Evolutionary conservation across 2,329 filamentous ascomycete species (phyloP), one percentile per base, ranked within the genome.

Genomic region (Neospermospora avenae): DNA sequence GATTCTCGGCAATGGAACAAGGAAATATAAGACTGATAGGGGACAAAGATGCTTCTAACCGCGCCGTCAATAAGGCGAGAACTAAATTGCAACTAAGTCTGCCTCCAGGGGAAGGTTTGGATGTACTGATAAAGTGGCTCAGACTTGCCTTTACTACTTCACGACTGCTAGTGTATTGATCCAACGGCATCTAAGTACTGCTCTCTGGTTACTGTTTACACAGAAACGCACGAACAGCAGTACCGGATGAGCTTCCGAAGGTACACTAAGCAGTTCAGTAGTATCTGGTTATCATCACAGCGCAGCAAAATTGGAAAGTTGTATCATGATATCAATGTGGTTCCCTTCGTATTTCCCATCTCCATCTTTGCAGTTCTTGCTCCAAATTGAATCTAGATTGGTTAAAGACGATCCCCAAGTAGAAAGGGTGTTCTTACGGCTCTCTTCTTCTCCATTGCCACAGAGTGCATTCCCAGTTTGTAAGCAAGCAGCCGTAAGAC

Each of bases 361-460:
- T 91, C 87, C 86, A 93, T 93, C 77, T 93, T 95, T 14, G 90
- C 90, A 3, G 90, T 93, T 66, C 89, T 80, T 3, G 90, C 85
- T 14, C 90, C 90, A 70, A 95, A 95, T 74, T 95, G 90, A 60
- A 93, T 92, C 85, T 88, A 64, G 46, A 49, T 22, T 37, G 58
- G 52, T 67, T 22, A 68, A 69, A 64, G 65, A 63, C n/a, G 18
- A n/a, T 25, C 37, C 34, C 18, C 4, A n/a, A 5, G 28, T 7
- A 13, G 46, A 16, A 51, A 25, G 37, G 28, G 34, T 24, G 18
- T n/a, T 78, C 87, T 72, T 77, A 92, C 89, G 18, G 93, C 93
- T 70, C 93, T 82, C 76, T 99, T 99, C 81, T 95, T 96, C 75
- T 98, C 93, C n/a, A 77, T 77, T 4, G 93, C 87, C 1, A 92